Evolutionary conservation across 257 asterid genomes (phyloP).

Genomic region (Penstemon eatonii): DNA sequence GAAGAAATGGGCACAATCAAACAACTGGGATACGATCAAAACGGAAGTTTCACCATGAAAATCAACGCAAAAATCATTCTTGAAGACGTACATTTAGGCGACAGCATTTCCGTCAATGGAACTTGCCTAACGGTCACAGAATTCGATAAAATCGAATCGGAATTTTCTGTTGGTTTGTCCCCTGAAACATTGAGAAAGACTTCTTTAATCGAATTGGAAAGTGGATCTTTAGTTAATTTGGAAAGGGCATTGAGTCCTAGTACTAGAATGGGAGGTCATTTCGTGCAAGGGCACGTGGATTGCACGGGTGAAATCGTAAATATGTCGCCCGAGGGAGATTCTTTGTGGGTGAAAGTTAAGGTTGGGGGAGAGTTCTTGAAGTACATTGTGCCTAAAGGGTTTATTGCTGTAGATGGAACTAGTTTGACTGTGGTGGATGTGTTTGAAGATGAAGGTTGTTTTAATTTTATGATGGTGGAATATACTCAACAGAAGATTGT

Average conservation of each 20-base stretch:
- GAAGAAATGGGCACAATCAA: conserved; percentile 80
- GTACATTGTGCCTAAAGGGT: conserved; percentile 88
- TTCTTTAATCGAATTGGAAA: conserved; percentile 53
- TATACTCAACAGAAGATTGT: conserved; percentile 78
- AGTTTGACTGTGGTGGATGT: conserved; percentile 90
- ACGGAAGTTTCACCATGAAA: conserved; percentile 64
- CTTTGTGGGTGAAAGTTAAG: conserved; percentile 79
- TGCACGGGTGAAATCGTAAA: conserved; percentile 74
- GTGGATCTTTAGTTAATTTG: conserved; percentile 68
- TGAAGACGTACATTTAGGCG: conserved; percentile 75
- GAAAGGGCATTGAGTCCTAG: conserved; percentile 83
- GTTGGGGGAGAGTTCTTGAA: conserved; percentile 52
- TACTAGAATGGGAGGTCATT: conserved; percentile 92
- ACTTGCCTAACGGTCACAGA: conserved; percentile 82
- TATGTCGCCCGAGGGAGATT: conserved; percentile 63
- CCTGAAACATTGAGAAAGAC: conserved; percentile 85
- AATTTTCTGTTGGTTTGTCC: conserved; percentile 72
- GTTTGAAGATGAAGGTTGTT: conserved; percentile 66
- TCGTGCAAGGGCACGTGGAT: conserved; percentile 93
- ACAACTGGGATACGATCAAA: conserved; percentile 54
- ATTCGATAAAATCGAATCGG: conserved; percentile 40
- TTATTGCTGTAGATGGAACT: conserved; percentile 78
- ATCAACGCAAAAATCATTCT: conserved; percentile 58
- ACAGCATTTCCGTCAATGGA: conserved; percentile 88
- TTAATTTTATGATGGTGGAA: conserved; percentile 74